phyloP scores from a whole-genome alignment of 768 basidiomycete species.

The Pleurotus tuber-regium region DNA sequence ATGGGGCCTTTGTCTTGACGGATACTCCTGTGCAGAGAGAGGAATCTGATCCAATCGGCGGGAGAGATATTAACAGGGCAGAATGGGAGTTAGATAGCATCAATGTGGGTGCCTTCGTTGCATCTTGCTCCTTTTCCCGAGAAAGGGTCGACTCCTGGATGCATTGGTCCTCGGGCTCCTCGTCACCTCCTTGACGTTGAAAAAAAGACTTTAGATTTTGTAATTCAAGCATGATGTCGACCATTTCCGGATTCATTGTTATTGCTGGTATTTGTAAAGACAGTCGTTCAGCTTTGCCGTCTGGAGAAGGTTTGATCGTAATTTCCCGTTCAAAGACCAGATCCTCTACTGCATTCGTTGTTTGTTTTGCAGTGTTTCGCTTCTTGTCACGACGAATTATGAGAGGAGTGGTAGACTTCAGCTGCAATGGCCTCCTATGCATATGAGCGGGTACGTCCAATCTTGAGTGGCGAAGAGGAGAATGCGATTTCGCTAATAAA shows the following conservation, averaged over 20 bases:
- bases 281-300: conserved; percentile 26
- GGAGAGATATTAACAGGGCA: conserved; percentile 31
- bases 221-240: conserved; percentile 38
- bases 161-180: conserved; percentile 14
- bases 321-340: conserved; percentile 35
- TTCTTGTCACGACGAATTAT: conserved; percentile 14
- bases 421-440: no score
- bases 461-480: no score
- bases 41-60: conserved; percentile 22
- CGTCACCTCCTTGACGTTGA: conserved; percentile 23
- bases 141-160: not conserved
- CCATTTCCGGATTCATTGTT: conserved; percentile 35
- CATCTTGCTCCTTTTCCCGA: conserved; percentile 15
- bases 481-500: no score
- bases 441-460: no score
- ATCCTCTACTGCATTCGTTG: conserved; percentile 10
- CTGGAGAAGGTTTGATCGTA: conserved; percentile 20
- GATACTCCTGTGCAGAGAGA: no score
- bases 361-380: not conserved
- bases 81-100: conserved; percentile 42
- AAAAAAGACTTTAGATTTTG: conserved; percentile 38
- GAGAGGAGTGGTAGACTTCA: conserved; percentile 18
- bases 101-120: conserved; percentile 32
- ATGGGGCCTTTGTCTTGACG: conserved; percentile 22
- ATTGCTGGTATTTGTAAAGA: conserved; percentile 31